Base-by-base conservation (phyloP, 495 filamentous ascomycete genomes). In the Annulohypoxylon nitens region DNA sequence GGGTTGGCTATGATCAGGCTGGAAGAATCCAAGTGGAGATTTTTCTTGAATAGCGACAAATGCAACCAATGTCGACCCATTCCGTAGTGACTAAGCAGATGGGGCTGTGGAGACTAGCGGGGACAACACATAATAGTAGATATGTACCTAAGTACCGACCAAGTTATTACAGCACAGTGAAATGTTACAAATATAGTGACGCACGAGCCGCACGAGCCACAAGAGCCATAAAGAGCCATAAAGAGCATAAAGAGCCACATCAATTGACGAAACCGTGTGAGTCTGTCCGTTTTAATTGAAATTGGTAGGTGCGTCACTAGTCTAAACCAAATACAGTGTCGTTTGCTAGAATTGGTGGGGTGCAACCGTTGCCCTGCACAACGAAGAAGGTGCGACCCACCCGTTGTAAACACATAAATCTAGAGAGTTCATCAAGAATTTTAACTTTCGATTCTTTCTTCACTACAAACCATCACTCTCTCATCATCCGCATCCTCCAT, bases 391-490 rank as follows among this genome's bases (percentile, higher is more conserved):
- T 61, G 60, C 18, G 69, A 72, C 66, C 74, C 74, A 74, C 74
- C 37, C 23, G 34, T 30, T 58, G 74, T 78, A 68, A 79, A 76
- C 70, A 76, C 66, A 70, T 73, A 74, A 76, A 73, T 70, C 50
- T 10, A 47, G 39, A 39, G 23, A n/a, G 2, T 65, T 55, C 20
- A 66, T 18, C 6, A 57, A 18, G 61, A 69, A 74, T 62, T 73
- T 14, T 36, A 61, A 30, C 48, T 20, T 63, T 75, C 57, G 51
- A 55, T 78, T 74, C 69, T 71, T 70, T 63, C 62, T 61, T 71
- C 70, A 65, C 67, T 65, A 77, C 47, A 72, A 79, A 66, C 71
- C 77, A 71, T 77, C 71, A 74, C 75, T 75, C 55, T 50, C 70
- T 74, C 78, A 30, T 30, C 79, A 70, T 81, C 71, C 72, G 75